Evolutionary conservation across 176 grass and related monocot genomes (phyloP).

Genomic region (Raddia guianensis): DNA sequence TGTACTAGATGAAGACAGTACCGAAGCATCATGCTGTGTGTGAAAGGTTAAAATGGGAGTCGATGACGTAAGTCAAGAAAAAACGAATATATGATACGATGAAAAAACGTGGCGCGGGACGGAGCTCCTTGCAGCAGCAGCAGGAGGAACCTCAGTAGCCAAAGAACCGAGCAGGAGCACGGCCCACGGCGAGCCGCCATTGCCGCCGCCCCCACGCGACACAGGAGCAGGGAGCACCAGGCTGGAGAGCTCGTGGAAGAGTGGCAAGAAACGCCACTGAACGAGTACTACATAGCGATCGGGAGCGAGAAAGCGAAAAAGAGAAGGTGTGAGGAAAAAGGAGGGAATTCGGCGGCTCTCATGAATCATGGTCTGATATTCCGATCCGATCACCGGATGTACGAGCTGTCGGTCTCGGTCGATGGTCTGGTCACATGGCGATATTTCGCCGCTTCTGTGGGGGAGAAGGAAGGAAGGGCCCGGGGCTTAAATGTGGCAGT

Average conservation of each 20-base stretch:
- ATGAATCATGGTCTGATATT: not conserved
- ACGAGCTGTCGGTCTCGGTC: not conserved
- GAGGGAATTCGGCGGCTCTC: not conserved
- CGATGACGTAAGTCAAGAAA: no score
- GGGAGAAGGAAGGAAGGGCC: not conserved
- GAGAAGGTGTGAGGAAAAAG: not conserved
- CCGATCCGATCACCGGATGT: not conserved
- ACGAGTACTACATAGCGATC: not conserved
- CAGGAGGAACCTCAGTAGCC: not conserved
- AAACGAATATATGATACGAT: no score
- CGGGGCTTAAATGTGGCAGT: conserved; percentile 7
- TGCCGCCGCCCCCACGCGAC: not conserved
- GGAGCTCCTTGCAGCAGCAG: not conserved
- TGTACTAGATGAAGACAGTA: no score
- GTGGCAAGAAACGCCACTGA: not conserved
- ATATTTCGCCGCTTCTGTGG: not conserved
- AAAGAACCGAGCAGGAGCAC: not conserved
- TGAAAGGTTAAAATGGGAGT: no score
- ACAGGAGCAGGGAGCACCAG: no score
- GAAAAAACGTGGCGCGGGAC: conserved; percentile 27
- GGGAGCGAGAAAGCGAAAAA: not conserved
- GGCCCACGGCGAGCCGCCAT: conserved; percentile 19
- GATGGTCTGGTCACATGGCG: not conserved
- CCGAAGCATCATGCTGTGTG: no score
- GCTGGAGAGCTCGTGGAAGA: no score